Conservation (phyloP, 768 basidiomycete genomes). For the Tephrocybe sp. region DNA sequence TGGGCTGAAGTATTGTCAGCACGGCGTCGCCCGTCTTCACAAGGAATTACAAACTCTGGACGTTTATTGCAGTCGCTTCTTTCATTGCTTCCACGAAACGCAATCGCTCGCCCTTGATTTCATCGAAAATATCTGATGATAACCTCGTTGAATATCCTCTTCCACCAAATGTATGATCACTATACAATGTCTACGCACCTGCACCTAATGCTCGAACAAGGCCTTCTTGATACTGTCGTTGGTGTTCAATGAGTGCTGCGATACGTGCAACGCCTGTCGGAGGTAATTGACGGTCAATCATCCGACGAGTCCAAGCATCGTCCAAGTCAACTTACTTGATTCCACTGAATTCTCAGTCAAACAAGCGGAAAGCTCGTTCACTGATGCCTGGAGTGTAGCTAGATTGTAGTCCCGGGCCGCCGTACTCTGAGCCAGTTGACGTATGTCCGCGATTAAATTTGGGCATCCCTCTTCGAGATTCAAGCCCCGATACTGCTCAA, state of each 20-base stretch:
- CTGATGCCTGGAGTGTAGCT: constrained; percentile 35
- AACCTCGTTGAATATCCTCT: neutral
- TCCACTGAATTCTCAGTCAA: constrained; percentile 21
- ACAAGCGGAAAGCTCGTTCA: constrained; percentile 34
- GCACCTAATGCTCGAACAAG: constrained; percentile 63
- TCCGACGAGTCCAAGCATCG: neutral
- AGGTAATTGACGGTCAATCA: neutral
- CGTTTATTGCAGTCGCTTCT: constrained; percentile 85
- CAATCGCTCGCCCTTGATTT: constrained; percentile 82
- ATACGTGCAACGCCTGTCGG: constrained; percentile 26
- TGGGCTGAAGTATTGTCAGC: constrained; percentile 50
- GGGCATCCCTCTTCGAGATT: constrained; percentile 29
- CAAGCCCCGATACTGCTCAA: constrained; percentile 57
- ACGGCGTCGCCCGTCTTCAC: neutral
- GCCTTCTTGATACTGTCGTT: constrained; percentile 69
- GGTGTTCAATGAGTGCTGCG: constrained; percentile 60
- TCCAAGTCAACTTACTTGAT: constrained; percentile 13
- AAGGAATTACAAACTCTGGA: constrained; percentile 52
- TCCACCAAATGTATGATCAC: neutral
- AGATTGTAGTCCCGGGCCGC: constrained; percentile 35
- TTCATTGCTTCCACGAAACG: constrained; percentile 95
- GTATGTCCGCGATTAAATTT: constrained; percentile 35
- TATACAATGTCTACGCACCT: constrained; percentile 36
- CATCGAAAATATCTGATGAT: constrained; percentile 66
- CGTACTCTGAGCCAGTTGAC: constrained; percentile 30